Evolutionary conservation across 192 early-diverging fungal genomes (phyloP), one percentile per base, ranked within the genome.

Genomic region (Entomortierella chlamydospora): DNA sequence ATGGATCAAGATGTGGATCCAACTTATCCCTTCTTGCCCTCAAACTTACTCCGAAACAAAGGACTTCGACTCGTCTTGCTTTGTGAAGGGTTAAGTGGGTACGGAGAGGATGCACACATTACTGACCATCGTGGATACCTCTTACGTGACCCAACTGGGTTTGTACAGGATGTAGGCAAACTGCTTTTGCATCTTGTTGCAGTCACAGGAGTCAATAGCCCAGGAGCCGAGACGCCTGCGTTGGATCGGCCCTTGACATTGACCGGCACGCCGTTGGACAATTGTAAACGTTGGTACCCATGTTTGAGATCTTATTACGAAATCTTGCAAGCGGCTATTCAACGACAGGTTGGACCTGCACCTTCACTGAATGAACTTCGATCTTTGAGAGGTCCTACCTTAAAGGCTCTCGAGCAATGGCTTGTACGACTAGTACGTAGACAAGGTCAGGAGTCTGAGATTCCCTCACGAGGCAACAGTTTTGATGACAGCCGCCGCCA

Each of bases 231-330:
- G 49, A 78, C 56, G 0, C 63, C 63, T 0, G 47, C 11, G 20
- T 45, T 66, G 57, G 68, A 70, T 22, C 34, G 45, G 22, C 58
- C 76, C 1, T 30, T 70, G 50, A 66, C 28, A 4, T n/a, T 59
- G 41, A 79, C 76, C 50, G 68, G 76, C 12, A 79, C 76, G 7
- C 57, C 76, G 11, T n/a, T 79, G 29, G 76, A 79, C 30, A 79
- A 79, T 28, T 79, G 76, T 61, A 56, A 79, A 23, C 42, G 76
- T 1, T 70, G 76, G 76, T 79, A 66, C 30, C 57, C 76, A 1
- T 70, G 68, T 5, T 29, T 70, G 20, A 41, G 68, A 34, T 59
- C 68, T 0, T 79, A 79, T 34, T 79, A 70, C 49, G 68, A 79
- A 22, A 31, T 34, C 15, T 66, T 79, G 39, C 63, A 70, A 28